phyloP scores from a whole-genome alignment of 345 rosid species.

The Geranium rotundifolium region DNA sequence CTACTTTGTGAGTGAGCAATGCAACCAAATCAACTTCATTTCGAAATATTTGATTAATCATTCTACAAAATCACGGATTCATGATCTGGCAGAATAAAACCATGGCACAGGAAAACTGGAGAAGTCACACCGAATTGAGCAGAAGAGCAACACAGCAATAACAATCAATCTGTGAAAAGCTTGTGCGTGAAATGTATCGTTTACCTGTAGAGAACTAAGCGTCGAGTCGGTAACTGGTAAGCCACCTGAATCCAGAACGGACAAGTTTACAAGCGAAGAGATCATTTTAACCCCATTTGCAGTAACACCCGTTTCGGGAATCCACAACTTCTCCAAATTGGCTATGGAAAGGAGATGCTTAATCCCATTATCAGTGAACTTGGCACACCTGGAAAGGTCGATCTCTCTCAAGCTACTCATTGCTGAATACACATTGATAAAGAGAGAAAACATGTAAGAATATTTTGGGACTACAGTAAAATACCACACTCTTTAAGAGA shows the following conservation, averaged over 20 bases:
- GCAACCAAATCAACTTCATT: not conserved
- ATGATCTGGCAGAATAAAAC: not conserved
- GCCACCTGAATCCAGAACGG: conserved; percentile 69
- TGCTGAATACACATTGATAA: conserved; percentile 29
- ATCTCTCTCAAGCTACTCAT: conserved; percentile 57
- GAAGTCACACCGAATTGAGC: not conserved
- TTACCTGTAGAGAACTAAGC: conserved; percentile 64
- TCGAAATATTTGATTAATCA: too few species aligned
- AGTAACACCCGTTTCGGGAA: conserved; percentile 57
- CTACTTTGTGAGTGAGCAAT: not conserved
- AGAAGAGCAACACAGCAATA: not conserved
- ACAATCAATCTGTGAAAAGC: not conserved
- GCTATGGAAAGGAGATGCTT: conserved; percentile 57
- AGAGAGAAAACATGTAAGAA: not conserved
- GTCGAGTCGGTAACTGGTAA: conserved; percentile 65
- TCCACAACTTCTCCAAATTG: conserved; percentile 44
- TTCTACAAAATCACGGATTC: not conserved
- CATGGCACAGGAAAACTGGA: not conserved
- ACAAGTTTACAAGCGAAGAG: conserved; percentile 50
- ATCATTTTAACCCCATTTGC: conserved; percentile 54
- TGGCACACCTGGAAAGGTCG: conserved; percentile 69
- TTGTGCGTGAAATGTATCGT: not conserved
- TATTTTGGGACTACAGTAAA: not conserved
- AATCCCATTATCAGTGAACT: conserved; percentile 63
- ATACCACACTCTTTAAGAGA: not conserved